Conservation (phyloP, 805 yeast species). For the Diddensiella santjacobensis region DNA sequence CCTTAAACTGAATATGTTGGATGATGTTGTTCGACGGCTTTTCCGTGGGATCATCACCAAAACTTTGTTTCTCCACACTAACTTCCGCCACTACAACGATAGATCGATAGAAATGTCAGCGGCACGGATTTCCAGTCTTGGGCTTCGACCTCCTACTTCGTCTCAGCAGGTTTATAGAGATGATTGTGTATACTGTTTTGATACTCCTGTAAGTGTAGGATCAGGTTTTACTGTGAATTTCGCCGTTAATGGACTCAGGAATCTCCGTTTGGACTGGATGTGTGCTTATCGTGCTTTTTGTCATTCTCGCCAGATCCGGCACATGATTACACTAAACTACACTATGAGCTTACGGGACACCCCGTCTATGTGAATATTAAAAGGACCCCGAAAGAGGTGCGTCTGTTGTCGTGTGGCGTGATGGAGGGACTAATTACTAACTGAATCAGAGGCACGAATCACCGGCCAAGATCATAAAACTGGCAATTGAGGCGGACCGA, state of each 20-base stretch:
- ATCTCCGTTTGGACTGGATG: constrained; percentile 57
- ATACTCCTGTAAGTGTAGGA: constrained; percentile 45
- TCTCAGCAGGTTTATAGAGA: constrained; percentile 62
- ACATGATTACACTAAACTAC: constrained; percentile 56
- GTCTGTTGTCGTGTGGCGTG: background rate
- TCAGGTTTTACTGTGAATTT: background rate
- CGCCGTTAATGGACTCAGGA: constrained; percentile 32
- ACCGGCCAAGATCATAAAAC: constrained; percentile 52
- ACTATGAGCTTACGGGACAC: constrained; percentile 52
- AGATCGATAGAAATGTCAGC: background rate
- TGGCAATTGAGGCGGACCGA: constrained; percentile 59
- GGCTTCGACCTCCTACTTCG: constrained; percentile 19
- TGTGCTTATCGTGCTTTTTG: constrained; percentile 65
- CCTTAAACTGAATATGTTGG: no score
- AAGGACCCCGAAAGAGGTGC: constrained; percentile 44
- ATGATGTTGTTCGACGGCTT: no score
- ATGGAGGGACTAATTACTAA: background rate
- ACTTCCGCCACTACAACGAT: no score
- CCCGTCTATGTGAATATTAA: constrained; percentile 54
- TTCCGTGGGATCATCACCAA: background rate
- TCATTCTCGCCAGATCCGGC: constrained; percentile 58
- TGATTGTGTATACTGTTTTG: constrained; percentile 86
- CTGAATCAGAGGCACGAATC: constrained; percentile 17
- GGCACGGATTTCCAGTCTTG: constrained; percentile 2
- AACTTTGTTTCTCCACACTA: background rate